Evolutionary conservation across 495 filamentous ascomycete species (phyloP).

Genomic region (Aspergillus funiculosus): DNA sequence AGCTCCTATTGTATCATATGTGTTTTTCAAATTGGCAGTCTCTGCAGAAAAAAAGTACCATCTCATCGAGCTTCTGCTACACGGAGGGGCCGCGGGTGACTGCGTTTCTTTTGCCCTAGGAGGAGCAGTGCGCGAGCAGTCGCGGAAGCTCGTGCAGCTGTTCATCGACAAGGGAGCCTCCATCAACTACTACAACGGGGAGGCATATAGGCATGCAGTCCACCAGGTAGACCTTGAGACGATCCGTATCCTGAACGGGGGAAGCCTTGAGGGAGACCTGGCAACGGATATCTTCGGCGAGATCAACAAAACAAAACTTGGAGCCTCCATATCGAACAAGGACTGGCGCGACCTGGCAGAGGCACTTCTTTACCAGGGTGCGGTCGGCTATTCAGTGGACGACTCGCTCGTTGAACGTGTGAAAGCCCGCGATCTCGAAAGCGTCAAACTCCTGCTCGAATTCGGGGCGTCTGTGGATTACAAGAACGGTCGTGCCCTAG

Average conservation of each 20-base stretch:
- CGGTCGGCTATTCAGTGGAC: background rate
- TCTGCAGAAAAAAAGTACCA: slow-evolving; percentile 3
- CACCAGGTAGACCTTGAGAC: slow-evolving; percentile 6
- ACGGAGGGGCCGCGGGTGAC: slow-evolving; percentile 6
- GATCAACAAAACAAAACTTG: slow-evolving; percentile 1
- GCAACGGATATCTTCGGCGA: slow-evolving; percentile 8
- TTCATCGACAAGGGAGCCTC: slow-evolving; percentile 9
- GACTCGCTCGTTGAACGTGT: slow-evolving; percentile 9
- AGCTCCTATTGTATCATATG: slow-evolving; percentile 7
- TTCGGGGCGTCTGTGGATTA: slow-evolving; percentile 7
- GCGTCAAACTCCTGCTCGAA: slow-evolving; percentile 1
- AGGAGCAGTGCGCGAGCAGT: slow-evolving; percentile 3
- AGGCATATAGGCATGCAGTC: slow-evolving; percentile 7
- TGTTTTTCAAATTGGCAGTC: slow-evolving; percentile 6
- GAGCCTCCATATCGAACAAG: background rate
- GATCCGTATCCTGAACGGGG: slow-evolving; percentile 1
- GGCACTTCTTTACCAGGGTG: slow-evolving; percentile 6
- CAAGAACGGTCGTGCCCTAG: slow-evolving; percentile 2
- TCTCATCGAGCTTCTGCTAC: slow-evolving; percentile 6
- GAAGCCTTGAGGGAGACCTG: background rate
- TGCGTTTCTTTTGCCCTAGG: slow-evolving; percentile 2
- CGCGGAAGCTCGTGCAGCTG: slow-evolving; percentile 1
- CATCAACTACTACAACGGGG: slow-evolving; percentile 5
- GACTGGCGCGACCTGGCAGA: slow-evolving; percentile 6
- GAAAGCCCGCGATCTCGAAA: background rate